phyloP scores from a whole-genome alignment of 345 rosid species.

The Moricandia moricandioides region DNA sequence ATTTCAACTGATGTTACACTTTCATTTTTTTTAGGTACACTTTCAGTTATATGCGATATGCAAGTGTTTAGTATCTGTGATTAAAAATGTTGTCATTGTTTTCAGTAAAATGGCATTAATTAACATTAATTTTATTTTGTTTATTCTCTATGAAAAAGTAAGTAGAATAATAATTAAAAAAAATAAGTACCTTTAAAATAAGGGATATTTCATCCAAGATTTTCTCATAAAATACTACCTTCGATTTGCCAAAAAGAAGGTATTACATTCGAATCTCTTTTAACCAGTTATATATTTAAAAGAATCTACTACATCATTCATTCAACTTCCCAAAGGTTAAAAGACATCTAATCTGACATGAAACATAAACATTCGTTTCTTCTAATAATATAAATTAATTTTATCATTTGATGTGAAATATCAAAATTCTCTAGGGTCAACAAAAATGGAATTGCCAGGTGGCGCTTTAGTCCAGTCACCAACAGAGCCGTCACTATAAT shows the following conservation, averaged over 20 bases:
- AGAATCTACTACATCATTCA: not conserved
- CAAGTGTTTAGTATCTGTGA: too few species aligned
- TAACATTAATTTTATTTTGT: too few species aligned
- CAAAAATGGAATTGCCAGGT: slow-evolving; percentile 77
- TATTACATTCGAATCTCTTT: not conserved
- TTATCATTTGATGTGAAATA: not conserved
- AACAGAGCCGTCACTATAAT: slow-evolving; percentile 61
- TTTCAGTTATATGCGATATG: too few species aligned
- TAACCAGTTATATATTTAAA: not conserved
- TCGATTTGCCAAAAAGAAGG: not conserved
- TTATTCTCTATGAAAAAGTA: too few species aligned
- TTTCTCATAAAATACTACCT: not conserved
- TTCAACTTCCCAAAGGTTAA: not conserved
- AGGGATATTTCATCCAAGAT: not conserved
- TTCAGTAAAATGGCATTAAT: too few species aligned
- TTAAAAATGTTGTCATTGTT: too few species aligned
- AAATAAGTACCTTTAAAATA: not conserved
- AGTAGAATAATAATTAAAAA: too few species aligned
- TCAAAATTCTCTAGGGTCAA: slow-evolving; percentile 89
- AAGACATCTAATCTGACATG: slow-evolving; percentile 2
- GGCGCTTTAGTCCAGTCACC: slow-evolving; percentile 92
- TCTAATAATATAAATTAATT: not conserved
- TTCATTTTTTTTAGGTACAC: too few species aligned
- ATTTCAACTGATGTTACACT: too few species aligned
- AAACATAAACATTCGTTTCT: not conserved